Conservation (phyloP, 2,329 filamentous ascomycete species). For the Calonectria hongkongensis region DNA sequence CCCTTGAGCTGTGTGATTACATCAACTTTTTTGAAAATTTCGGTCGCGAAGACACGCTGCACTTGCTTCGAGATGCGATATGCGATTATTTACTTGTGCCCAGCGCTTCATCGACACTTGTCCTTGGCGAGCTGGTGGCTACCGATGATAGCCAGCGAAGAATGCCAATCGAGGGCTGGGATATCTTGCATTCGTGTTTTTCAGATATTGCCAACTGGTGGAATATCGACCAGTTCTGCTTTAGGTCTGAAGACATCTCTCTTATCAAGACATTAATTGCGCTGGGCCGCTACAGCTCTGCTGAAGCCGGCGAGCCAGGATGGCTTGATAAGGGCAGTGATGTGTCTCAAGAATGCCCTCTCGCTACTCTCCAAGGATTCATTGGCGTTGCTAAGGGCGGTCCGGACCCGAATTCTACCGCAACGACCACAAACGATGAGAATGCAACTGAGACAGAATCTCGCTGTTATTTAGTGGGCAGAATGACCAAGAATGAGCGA, state of each 20-base stretch:
- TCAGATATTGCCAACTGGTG: background rate
- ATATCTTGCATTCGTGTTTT: background rate
- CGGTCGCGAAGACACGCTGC: constrained; percentile 5
- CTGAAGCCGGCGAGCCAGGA: background rate
- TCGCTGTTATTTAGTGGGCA: background rate
- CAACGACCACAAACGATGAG: background rate
- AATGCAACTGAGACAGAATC: background rate
- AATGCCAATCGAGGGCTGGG: background rate
- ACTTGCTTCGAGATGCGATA: constrained; percentile 3
- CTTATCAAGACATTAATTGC: constrained; percentile 6
- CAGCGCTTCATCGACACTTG: background rate
- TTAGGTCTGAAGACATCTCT: constrained; percentile 1
- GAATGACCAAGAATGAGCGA: constrained; percentile 7
- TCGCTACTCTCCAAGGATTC: background rate
- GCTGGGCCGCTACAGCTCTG: background rate
- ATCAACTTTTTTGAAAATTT: constrained; percentile 1
- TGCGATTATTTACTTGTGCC: background rate
- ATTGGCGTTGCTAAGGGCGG: background rate
- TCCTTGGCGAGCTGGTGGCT: background rate
- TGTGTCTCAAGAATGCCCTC: background rate
- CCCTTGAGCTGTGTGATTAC: background rate
- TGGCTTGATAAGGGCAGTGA: constrained; percentile 8
- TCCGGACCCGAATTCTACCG: no score
- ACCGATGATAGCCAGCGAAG: background rate
- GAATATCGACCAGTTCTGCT: constrained; percentile 14